Evolutionary conservation across 2,329 filamentous ascomycete species (phyloP).

Genomic region (Cytospora schulzeri): DNA sequence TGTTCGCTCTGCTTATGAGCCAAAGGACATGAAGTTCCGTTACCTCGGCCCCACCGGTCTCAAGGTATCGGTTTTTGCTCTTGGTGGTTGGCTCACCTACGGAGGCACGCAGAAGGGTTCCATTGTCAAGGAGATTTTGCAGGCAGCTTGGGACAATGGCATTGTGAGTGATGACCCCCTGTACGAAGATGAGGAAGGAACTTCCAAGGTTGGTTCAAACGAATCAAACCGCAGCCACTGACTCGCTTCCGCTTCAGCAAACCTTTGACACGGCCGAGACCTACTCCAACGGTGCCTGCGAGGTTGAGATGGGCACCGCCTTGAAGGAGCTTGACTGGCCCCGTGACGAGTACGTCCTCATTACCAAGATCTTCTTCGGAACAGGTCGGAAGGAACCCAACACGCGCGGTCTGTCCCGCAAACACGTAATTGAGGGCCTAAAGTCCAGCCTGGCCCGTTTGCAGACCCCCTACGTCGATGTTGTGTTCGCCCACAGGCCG

Average conservation of each 20-base stretch:
- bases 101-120: slow-evolving; percentile 48
- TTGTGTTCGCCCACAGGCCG: slow-evolving; percentile 64
- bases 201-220: too few species aligned
- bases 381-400: slow-evolving; percentile 61
- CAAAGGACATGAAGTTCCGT: slow-evolving; percentile 66
- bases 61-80: slow-evolving; percentile 72
- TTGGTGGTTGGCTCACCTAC: slow-evolving; percentile 75
- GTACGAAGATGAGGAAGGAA: background rate
- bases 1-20: slow-evolving; percentile 35
- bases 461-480: slow-evolving; percentile 66
- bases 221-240: slow-evolving; percentile 13
- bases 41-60: slow-evolving; percentile 72
- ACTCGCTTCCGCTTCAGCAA: slow-evolving; percentile 35
- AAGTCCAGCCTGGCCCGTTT: slow-evolving; percentile 61
- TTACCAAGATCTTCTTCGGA: slow-evolving; percentile 54
- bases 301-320: slow-evolving; percentile 54
- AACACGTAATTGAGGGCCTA: slow-evolving; percentile 58
- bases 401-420: slow-evolving; percentile 51
- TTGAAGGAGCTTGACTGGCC: slow-evolving; percentile 56
- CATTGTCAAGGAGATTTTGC: slow-evolving; percentile 44
- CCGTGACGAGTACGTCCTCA: slow-evolving; percentile 55
- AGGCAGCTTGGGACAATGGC: slow-evolving; percentile 53
- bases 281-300: slow-evolving; percentile 51
- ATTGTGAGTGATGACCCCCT: slow-evolving; percentile 42
- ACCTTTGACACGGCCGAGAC: slow-evolving; percentile 57